These are phyloP conservation scores for Dissophora ornata DNA, from an alignment of 192 early-diverging fungal genomes.

Conservation along the genomic window DNA sequence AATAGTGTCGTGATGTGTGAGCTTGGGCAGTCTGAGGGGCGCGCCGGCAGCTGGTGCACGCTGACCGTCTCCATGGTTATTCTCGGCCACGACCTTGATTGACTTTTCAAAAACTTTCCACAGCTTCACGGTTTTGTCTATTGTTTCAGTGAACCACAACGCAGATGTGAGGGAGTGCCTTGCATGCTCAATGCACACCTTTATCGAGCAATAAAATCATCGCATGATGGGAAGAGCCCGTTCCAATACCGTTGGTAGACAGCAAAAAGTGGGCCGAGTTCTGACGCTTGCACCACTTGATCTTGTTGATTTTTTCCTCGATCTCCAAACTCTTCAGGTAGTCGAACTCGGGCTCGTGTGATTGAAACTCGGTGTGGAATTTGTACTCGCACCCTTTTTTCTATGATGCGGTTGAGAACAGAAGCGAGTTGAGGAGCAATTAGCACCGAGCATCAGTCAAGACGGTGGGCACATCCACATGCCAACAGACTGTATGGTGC, in stretches of 20 bases:
- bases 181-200: too few species aligned
- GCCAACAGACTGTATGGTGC: neutral
- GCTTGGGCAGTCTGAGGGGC: slow-evolving; percentile 80
- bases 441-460: neutral
- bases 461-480: neutral
- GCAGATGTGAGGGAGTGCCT: too few species aligned
- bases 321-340: slow-evolving; percentile 99
- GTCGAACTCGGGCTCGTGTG: slow-evolving; percentile 99
- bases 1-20: slow-evolving; percentile 95
- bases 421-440: neutral
- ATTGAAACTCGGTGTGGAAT: slow-evolving; percentile 99
- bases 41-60: slow-evolving; percentile 42
- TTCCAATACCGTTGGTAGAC: slow-evolving; percentile 89
- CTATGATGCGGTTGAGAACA: slow-evolving; percentile 57
- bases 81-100: slow-evolving; percentile 94
- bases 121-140: slow-evolving; percentile 99
- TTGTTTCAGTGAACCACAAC: neutral
- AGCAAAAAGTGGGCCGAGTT: slow-evolving; percentile 97
- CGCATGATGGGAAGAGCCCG: neutral
- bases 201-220: neutral
- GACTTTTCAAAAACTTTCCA: slow-evolving; percentile 99
- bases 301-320: slow-evolving; percentile 99
- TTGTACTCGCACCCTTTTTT: slow-evolving; percentile 99
- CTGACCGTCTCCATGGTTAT: slow-evolving; percentile 81
- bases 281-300: slow-evolving; percentile 97